Base-by-base conservation (phyloP, 2,329 filamentous ascomycete species). In the Dendrostoma leiphaemia region DNA sequence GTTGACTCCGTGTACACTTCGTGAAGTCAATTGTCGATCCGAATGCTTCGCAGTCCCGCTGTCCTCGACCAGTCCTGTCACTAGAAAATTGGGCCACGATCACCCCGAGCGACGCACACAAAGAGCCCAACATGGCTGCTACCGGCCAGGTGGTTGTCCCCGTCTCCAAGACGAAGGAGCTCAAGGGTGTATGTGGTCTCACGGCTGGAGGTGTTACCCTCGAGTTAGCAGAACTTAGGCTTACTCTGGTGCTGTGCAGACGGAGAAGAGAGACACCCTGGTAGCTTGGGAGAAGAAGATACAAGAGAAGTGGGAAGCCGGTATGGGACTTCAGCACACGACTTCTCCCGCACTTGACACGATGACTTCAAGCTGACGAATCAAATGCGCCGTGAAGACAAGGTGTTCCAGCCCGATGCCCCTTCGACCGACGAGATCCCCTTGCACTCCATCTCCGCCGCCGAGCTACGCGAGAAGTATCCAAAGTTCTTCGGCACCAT, bases 271-370 rank as follows among this genome's bases (percentile, higher is more conserved):
- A 69, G 91, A 96, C 67, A 82, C 86, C 48, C 78, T 96, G 62
- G 86, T 94, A 63, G 84, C 84, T 29, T 82, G 88, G 65, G 93
- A 97, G 77, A 95, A 94, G 76, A 91, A 91, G 69, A 97, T 96
- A 74, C 93, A 97, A 75, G 77, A 86, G 67, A 79, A 86, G 82
- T 96, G 91, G 91, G 83, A 87, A 66, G 79, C 89, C 56, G 44
- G 44, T 46, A 46, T 45, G 41, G 31, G n/a, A n/a, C n/a, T n/a
- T n/a, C n/a, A 45, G 26, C 24, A 17, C 41, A 29, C 24, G 15
- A 17, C 23, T n/a, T n/a, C n/a, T n/a, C n/a, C n/a, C n/a, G n/a
- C n/a, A n/a, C n/a, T n/a, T n/a, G n/a, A n/a, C n/a, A n/a, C n/a
- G n/a, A n/a, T n/a, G n/a, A n/a, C n/a, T n/a, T n/a, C n/a, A n/a